Evolutionary conservation across 2,329 filamentous ascomycete species (phyloP).

Genomic region (Sporothrix variecibatus): DNA sequence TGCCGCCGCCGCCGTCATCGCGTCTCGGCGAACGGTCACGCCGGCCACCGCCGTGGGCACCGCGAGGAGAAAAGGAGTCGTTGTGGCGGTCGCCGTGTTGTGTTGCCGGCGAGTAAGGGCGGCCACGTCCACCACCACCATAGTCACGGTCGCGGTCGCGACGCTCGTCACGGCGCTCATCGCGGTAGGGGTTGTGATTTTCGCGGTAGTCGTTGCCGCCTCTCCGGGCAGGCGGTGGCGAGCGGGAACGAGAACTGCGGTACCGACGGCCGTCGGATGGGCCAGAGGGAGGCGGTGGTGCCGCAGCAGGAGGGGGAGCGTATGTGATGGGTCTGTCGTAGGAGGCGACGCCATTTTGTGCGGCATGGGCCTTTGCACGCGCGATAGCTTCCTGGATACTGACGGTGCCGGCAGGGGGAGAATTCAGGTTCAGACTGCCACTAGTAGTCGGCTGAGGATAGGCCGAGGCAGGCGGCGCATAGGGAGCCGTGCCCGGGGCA

Average conservation of each 20-base stretch:
- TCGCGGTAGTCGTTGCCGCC: constrained; percentile 64
- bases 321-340: constrained; percentile 60
- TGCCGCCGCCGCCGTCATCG: constrained; percentile 56
- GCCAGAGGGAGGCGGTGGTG: background rate
- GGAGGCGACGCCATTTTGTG: constrained; percentile 70
- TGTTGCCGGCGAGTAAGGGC: constrained; percentile 31
- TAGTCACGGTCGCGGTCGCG: constrained; percentile 46
- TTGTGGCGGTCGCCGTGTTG: constrained; percentile 43
- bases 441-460: constrained; percentile 68
- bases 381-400: constrained; percentile 83
- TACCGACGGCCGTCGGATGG: constrained; percentile 57
- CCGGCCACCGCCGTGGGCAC: constrained; percentile 47
- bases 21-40: constrained; percentile 19
- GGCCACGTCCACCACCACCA: constrained; percentile 55
- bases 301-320: constrained; percentile 37
- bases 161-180: constrained; percentile 33
- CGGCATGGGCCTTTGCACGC: constrained; percentile 78
- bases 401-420: constrained; percentile 77
- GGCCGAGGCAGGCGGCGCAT: constrained; percentile 30
- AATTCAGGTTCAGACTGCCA: constrained; percentile 74
- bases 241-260: constrained; percentile 70
- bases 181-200: background rate
- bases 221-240: constrained; percentile 58
- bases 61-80: constrained; percentile 60
- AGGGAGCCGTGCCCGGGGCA: constrained; percentile 24